phyloP scores from a whole-genome alignment of 345 rosid species.

The Bruguiera sexangula region DNA sequence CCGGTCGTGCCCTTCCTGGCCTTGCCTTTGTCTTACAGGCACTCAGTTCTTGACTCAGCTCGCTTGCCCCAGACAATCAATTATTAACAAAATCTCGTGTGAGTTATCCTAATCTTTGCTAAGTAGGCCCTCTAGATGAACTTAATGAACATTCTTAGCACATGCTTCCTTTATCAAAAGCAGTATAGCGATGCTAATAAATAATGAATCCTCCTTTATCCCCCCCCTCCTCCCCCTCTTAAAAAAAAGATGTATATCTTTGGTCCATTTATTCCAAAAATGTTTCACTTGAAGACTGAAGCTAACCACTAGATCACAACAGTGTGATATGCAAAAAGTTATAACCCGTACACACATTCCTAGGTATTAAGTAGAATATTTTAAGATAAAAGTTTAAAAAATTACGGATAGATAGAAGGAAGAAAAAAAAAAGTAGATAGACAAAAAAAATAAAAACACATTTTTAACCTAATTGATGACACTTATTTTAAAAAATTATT shows the following conservation, averaged over 20 bases:
- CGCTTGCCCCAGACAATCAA: not conserved
- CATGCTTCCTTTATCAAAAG: slow-evolving; percentile 17
- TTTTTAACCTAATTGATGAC: too few relatives aligned
- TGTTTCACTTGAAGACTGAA: slow-evolving; percentile 2
- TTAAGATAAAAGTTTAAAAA: not conserved
- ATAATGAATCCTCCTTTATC: too few relatives aligned
- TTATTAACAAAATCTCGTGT: not conserved
- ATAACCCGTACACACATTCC: slow-evolving; percentile 17
- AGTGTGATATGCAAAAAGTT: slow-evolving; percentile 45
- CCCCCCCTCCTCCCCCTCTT: too few relatives aligned
- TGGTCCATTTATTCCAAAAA: not conserved
- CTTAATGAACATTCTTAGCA: not conserved
- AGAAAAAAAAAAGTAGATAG: too few relatives aligned
- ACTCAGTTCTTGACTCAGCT: too few relatives aligned
- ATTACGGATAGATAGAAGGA: too few relatives aligned
- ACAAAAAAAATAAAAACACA: too few relatives aligned
- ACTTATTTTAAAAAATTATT: too few relatives aligned
- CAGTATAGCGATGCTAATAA: too few relatives aligned
- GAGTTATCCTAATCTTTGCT: not conserved
- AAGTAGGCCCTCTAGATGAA: slow-evolving; percentile 6
- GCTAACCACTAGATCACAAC: slow-evolving; percentile 58
- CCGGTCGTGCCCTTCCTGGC: too few relatives aligned
- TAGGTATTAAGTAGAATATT: not conserved
- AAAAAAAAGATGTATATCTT: not conserved
- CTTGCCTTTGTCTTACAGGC: too few relatives aligned